Evolutionary conservation across 495 filamentous ascomycete species (phyloP).

Genomic region (Podospora bellae-mahoneyi): DNA sequence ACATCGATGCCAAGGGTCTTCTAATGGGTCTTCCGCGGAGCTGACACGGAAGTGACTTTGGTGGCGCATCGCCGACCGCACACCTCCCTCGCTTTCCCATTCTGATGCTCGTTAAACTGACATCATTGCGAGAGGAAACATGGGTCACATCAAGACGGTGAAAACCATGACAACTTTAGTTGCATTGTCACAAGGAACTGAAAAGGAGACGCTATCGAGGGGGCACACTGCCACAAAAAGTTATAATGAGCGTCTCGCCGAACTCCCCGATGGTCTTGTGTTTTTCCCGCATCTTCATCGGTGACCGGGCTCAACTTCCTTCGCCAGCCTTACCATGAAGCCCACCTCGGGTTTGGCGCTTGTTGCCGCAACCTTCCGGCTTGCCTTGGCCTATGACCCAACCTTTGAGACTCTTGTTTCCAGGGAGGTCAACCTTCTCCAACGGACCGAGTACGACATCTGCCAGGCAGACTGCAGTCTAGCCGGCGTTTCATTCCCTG

Average conservation of each 20-base stretch:
- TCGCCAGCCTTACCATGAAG: not conserved
- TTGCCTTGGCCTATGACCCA: not conserved
- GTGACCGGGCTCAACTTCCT: not conserved
- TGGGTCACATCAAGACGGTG: not conserved
- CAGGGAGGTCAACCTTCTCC: not conserved
- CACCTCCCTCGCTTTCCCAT: not conserved
- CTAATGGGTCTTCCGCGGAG: not conserved
- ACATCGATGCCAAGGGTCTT: not conserved
- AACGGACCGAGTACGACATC: conserved; percentile 4
- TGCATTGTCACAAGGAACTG: not conserved
- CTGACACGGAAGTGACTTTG: not conserved
- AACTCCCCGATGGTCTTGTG: not conserved
- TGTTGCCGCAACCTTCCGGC: not conserved
- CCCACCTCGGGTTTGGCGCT: not conserved
- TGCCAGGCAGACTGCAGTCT: conserved; percentile 10
- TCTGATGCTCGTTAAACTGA: not conserved
- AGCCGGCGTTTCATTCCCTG: conserved; percentile 2
- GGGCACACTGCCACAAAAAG: not conserved
- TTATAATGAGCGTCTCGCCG: not conserved
- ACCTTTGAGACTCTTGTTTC: not conserved
- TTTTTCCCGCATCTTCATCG: not conserved
- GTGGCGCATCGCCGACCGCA: not conserved
- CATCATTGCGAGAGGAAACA: not conserved
- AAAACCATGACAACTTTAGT: not conserved
- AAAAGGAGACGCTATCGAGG: not conserved